Evolutionary conservation across 768 basidiomycete genomes (phyloP), one percentile per base, ranked within the genome.

Genomic region (Trametes cingulata): DNA sequence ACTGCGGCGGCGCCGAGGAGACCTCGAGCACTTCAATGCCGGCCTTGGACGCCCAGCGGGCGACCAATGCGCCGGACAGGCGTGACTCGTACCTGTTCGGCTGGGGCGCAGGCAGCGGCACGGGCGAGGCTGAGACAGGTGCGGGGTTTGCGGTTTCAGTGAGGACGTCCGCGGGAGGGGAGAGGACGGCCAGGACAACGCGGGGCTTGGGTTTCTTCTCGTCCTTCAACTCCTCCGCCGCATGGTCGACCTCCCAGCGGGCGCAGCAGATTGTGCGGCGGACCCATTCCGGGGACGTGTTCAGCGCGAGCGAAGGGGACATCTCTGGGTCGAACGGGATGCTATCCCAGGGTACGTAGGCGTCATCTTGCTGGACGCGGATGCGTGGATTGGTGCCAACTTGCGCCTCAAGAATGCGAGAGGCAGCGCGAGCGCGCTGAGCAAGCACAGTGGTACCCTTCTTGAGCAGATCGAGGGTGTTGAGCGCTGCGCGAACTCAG

Each of bases 401-500:
- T 72, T 92, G 88, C 0, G 87, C 86, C 72, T 97, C 95, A 42
- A 97, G 82, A 52, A 93, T 86, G 22, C 95, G 87, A 12, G 94
- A 93, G 13, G 94, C 95, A 0, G 88, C 80, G 20, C 95, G 89
- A 1, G 94, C 94, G 25, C 87, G 85, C 69, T 90, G 85, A 0
- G 94, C 92, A 12, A 93, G 80, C 0, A 83, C 75, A 25, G 81
- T 89, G 0, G 87, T 85, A 1, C 94, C 94, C 71, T 96, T 97
- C 82, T 97, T 97, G 68, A 96, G 82, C 1, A 95, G 76, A 70
- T 97, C 95, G 2, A 97, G 81, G 0, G 94, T 95, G 68, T 94
- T 95, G 25, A 97, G 80, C 9, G 90, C 94, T 96, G 71, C n/a
- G 29, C 42, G 25, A 45, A 47, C 46, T 45, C 27, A 51, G 47